phyloP scores from a whole-genome alignment of 805 yeast species.

The Ogataea polymorpha region DNA sequence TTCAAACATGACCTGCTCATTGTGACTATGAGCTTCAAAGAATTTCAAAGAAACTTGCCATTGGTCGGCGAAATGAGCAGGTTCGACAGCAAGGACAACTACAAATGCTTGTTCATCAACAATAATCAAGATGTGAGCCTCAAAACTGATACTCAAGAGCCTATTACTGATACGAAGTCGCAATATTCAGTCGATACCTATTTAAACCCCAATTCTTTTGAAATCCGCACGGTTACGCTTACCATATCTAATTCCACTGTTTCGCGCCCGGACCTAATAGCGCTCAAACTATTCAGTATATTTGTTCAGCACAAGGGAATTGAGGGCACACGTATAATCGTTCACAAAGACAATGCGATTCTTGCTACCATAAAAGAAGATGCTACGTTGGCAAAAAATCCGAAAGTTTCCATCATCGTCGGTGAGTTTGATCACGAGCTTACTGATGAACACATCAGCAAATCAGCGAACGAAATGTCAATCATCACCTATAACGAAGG shows the following conservation, averaged over 20 bases:
- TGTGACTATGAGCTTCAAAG: constrained; percentile 23
- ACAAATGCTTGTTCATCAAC: constrained; percentile 28
- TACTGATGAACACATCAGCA: neutral
- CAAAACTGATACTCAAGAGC: neutral
- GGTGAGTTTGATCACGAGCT: neutral
- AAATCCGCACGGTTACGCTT: constrained; percentile 24
- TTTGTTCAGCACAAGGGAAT: constrained; percentile 23
- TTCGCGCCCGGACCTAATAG: constrained; percentile 20
- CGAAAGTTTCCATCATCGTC: constrained; percentile 10
- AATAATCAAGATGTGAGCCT: constrained; percentile 22
- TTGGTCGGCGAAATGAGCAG: constrained; percentile 13
- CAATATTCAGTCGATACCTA: constrained; percentile 26
- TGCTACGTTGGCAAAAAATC: constrained; percentile 6
- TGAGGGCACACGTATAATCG: constrained; percentile 10
- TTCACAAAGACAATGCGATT: constrained; percentile 10
- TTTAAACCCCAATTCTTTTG: constrained; percentile 28
- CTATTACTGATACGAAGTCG: constrained; percentile 7
- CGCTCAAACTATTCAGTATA: constrained; percentile 24
- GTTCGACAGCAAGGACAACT: constrained; percentile 2
- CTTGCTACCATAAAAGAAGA: constrained; percentile 7
- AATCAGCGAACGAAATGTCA: constrained; percentile 21
- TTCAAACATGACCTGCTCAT: constrained; percentile 24
- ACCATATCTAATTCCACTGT: constrained; percentile 17
- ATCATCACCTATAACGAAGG: constrained; percentile 18
- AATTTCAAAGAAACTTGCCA: constrained; percentile 16